Evolutionary conservation across 2,329 filamentous ascomycete genomes (phyloP), one percentile per base, ranked within the genome.

Genomic region (Apiospora pterosperma): DNA sequence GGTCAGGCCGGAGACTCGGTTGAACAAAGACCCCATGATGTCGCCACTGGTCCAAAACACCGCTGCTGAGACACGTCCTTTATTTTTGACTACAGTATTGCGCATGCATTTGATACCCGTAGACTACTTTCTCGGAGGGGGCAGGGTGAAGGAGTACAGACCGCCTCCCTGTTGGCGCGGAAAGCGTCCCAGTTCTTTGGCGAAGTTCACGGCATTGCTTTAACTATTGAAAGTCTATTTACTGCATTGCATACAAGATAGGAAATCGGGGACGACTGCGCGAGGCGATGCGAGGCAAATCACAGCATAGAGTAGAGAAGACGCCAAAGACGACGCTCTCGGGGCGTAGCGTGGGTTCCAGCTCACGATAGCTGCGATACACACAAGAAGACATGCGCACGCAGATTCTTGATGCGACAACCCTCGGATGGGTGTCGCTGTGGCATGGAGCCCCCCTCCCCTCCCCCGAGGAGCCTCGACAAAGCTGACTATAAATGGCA

Each of bases 51-150:
- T n/a, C n/a, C n/a, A n/a, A n/a, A n/a, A n/a, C n/a, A n/a, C n/a
- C 28, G 8, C 5, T 34, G 48, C 21, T n/a, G 48, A n/a, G 48
- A 55, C 14, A 55, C 28, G n/a, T 55, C 28, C 44, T 52, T 52
- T 41, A 62, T 36, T 58, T 63, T 60, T 52, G 41, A 44, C 64
- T 59, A 63, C 62, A 59, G 44, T 36, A 63, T 31, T 55, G 48
- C 48, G 48, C 48, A 60, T 52, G 61, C 61, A 65, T 65, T 63
- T 65, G 64, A 65, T 65, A 65, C 64, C 64, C 64, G 61, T 65
- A 63, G 61, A 65, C 55, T 36, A 61, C 36, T 55, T 48, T 34
- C 48, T n/a, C 62, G 58, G 42, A 12, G 34, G 34, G 19, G 38
- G 41, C 28, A 39, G 44, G 48, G 59, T 36, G 58, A 36, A 38